Conservation (phyloP, 768 basidiomycete genomes). For the Pisolithus tinctorius region DNA sequence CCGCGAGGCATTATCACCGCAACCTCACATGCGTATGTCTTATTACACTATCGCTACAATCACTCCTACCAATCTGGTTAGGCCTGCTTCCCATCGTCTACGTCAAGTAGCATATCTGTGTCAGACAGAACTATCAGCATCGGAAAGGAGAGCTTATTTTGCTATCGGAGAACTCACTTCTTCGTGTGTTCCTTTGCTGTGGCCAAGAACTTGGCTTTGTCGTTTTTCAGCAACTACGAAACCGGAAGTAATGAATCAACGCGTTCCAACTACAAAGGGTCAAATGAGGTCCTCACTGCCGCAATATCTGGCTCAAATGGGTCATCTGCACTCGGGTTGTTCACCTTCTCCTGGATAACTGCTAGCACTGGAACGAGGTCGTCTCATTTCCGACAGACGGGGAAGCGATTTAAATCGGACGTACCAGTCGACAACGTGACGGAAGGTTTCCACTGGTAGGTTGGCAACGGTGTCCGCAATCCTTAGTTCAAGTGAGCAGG, state of each 20-base stretch:
- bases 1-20: background rate
- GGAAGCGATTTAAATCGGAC: constrained; percentile 9
- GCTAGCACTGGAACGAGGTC: constrained; percentile 49
- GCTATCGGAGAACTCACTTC: constrained; percentile 44
- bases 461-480: background rate
- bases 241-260: background rate
- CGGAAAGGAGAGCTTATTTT: constrained; percentile 1
- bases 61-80: background rate
- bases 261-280: background rate
- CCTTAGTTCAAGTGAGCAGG: background rate
- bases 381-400: constrained; percentile 5
- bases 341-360: constrained; percentile 77
- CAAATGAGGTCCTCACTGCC: constrained; percentile 42
- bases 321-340: constrained; percentile 83
- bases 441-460: constrained; percentile 75
- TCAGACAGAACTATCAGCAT: background rate
- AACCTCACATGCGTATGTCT: no score
- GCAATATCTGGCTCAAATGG: constrained; percentile 87
- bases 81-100: background rate
- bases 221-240: constrained; percentile 64
- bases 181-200: constrained; percentile 83
- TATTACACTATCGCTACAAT: constrained; percentile 9
- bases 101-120: constrained; percentile 18
- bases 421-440: constrained; percentile 65
- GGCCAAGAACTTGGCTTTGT: constrained; percentile 63